phyloP scores from a whole-genome alignment of 2,329 filamentous ascomycete species.

The Ophiobolus disseminans region DNA sequence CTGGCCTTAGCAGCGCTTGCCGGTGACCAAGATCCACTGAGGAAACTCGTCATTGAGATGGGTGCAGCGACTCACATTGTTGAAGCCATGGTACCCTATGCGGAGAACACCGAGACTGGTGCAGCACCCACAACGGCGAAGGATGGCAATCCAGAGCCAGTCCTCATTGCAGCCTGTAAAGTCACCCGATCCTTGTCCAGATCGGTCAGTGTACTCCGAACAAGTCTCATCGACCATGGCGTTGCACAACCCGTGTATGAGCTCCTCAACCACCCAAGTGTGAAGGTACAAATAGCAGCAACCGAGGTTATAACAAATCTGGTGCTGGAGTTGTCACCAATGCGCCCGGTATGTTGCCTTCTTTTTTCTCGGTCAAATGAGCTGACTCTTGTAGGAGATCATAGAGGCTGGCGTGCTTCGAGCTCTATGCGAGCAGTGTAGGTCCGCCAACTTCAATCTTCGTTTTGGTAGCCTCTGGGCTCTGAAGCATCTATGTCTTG shows the following conservation, averaged over 20 bases:
- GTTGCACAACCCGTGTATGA: slow-evolving; percentile 78
- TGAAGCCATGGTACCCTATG: slow-evolving; percentile 75
- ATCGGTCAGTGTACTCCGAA: slow-evolving; percentile 83
- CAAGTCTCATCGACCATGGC: slow-evolving; percentile 83
- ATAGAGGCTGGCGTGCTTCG: slow-evolving; percentile 76
- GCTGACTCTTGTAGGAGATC: slow-evolving; percentile 60
- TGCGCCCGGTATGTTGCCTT: slow-evolving; percentile 75
- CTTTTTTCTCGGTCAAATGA: no score
- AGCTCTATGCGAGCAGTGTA: slow-evolving; percentile 82
- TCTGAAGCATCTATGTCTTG: slow-evolving; percentile 85
- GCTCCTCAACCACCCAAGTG: slow-evolving; percentile 75
- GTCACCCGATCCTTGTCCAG: slow-evolving; percentile 81
- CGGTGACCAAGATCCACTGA: slow-evolving; percentile 80
- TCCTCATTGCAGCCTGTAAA: slow-evolving; percentile 85
- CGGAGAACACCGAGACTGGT: slow-evolving; percentile 42
- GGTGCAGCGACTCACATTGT: slow-evolving; percentile 83
- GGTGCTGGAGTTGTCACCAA: slow-evolving; percentile 86
- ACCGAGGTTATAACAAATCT: slow-evolving; percentile 86
- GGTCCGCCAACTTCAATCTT: slow-evolving; percentile 78
- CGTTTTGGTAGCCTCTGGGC: slow-evolving; percentile 91
- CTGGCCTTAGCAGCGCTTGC: slow-evolving; percentile 83
- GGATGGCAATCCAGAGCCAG: slow-evolving; percentile 79
- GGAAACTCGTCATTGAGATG: slow-evolving; percentile 81
- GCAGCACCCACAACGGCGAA: slow-evolving; percentile 46
- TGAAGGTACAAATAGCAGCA: slow-evolving; percentile 84